These are phyloP conservation scores for Saccharomyces pastorianus DNA, from an alignment of 1,139 yeast genomes.

Conservation along the genomic window DNA sequence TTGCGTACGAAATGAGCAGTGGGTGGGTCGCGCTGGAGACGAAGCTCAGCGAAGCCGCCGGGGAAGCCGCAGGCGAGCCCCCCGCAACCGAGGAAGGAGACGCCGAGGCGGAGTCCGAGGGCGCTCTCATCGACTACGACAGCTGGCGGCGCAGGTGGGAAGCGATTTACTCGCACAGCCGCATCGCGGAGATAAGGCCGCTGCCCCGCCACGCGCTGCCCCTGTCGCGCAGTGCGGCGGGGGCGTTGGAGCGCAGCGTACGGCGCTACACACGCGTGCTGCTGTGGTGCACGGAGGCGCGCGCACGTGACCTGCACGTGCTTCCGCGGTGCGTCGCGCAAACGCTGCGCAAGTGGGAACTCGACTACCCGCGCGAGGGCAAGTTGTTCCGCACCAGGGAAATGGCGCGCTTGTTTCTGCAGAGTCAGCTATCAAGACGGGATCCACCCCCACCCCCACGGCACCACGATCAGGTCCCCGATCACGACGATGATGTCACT, in stretches of 20 bases:
- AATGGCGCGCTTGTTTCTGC: constrained; percentile 8
- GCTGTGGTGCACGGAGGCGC: constrained; percentile 11
- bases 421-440: constrained; percentile 2
- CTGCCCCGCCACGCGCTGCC: constrained; percentile 11
- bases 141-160: constrained; percentile 28
- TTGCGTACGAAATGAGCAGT: constrained; percentile 31
- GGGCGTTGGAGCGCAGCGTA: constrained; percentile 10
- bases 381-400: constrained; percentile 20
- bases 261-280: constrained; percentile 15
- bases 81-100: constrained; percentile 1
- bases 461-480: not conserved
- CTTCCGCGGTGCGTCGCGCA: constrained; percentile 11
- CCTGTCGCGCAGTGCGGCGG: constrained; percentile 10
- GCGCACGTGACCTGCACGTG: not conserved
- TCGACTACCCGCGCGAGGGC: constrained; percentile 16
- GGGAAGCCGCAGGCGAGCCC: not conserved
- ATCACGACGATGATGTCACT: not conserved
- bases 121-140: constrained; percentile 10
- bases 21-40: constrained; percentile 24
- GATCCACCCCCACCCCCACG: not conserved
- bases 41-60: constrained; percentile 13
- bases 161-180: constrained; percentile 19
- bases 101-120: constrained; percentile 3
- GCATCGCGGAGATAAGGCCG: constrained; percentile 17
- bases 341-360: constrained; percentile 22